A percentile compares a stretch with the other conserved stretches of the same genome.
Conservation (phyloP, 176 grass and related monocot genomes). For the Eragrostis curvula region DNA sequence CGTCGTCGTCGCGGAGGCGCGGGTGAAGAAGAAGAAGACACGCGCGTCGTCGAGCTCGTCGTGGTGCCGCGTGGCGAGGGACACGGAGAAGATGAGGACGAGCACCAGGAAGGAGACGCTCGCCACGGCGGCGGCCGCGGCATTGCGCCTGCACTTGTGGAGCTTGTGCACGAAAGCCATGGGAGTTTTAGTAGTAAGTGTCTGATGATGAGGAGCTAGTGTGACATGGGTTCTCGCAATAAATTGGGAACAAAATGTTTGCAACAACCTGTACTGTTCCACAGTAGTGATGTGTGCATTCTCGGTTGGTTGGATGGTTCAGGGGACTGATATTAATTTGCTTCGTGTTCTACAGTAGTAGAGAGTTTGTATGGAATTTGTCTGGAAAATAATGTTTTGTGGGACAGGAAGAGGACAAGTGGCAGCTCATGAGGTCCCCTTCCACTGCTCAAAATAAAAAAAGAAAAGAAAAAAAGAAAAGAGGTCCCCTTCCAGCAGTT, state of each 20-base stretch:
- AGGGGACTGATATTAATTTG: not conserved
- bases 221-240: conserved; percentile 20
- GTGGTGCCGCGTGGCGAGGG: not conserved
- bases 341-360: conserved; percentile 1
- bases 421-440: conserved; percentile 25
- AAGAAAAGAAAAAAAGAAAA: too few relatives aligned
- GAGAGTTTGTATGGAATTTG: conserved; percentile 31
- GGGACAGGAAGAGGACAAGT: not conserved
- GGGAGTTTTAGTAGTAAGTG: not conserved
- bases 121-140: conserved; percentile 28
- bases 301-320: not conserved
- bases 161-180: conserved; percentile 47
- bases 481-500: not conserved
- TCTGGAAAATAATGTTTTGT: conserved; percentile 1
- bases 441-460: too few relatives aligned
- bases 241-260: not conserved
- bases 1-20: too few relatives aligned
- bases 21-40: not conserved
- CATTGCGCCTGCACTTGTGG: conserved; percentile 44
- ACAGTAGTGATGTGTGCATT: not conserved
- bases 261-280: not conserved
- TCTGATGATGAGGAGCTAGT: not conserved
- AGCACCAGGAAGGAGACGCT: conserved; percentile 44
- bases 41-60: not conserved
- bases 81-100: conserved; percentile 16